Percentiles rank a stretch among this genome's conserved stretches.
phyloP scores from a whole-genome alignment of 768 basidiomycete genomes.

The Termitomyces sp. region DNA sequence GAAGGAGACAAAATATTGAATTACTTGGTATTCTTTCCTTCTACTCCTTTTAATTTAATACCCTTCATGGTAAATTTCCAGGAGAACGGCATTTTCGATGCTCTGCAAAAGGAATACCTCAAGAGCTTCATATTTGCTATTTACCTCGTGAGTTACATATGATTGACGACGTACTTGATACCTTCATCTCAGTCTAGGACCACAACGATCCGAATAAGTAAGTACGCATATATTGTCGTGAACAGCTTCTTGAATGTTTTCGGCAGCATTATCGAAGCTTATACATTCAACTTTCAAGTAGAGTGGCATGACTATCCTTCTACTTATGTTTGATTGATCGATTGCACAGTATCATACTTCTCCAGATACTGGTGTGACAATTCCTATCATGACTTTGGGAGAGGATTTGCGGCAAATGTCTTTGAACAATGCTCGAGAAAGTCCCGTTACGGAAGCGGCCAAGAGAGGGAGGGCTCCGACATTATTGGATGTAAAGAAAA shows the following conservation, averaged over 20 bases:
- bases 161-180: not conserved
- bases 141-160: constrained; percentile 54
- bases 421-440: constrained; percentile 31
- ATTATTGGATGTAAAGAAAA: constrained; percentile 74
- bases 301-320: not conserved
- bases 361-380: constrained; percentile 49
- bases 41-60: constrained; percentile 1
- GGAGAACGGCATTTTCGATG: constrained; percentile 87
- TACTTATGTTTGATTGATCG: not conserved
- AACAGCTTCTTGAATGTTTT: not conserved
- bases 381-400: constrained; percentile 74
- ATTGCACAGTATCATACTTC: constrained; percentile 57
- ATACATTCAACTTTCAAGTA: constrained; percentile 83
- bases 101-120: constrained; percentile 78
- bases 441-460: constrained; percentile 57
- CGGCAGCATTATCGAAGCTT: constrained; percentile 76
- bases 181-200: constrained; percentile 43
- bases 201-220: constrained; percentile 82
- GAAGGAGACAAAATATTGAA: constrained; percentile 82
- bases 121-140: constrained; percentile 83
- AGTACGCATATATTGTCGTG: constrained; percentile 25
- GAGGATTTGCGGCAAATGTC: constrained; percentile 51
- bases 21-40: constrained; percentile 54
- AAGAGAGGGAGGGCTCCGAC: constrained; percentile 63
- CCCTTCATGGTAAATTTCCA: constrained; percentile 20